Evolutionary conservation across 139 green algal species (phyloP).

Genomic region (Chlamydomonas eustigma): DNA sequence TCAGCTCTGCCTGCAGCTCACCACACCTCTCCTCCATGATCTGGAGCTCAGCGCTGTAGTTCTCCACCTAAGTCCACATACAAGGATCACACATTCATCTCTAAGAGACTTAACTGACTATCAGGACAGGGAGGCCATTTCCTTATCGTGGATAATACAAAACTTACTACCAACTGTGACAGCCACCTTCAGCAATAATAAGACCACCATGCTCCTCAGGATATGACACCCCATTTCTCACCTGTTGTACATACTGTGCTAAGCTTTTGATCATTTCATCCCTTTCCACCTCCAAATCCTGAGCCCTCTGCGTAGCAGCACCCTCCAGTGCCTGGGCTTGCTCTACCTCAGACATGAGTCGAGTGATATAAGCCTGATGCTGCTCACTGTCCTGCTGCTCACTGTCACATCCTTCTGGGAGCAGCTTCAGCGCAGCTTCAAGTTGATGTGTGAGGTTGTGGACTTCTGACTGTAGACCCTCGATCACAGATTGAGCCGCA

Average conservation of each 20-base stretch:
- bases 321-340: neutral
- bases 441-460: neutral
- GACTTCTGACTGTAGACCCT: neutral
- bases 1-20: neutral
- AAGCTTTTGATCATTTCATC: neutral
- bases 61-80: slow-evolving; percentile 12
- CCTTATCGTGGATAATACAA: too few species aligned
- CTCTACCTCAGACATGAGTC: neutral
- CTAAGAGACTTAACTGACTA: too few species aligned
- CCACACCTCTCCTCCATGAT: slow-evolving; percentile 11
- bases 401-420: neutral
- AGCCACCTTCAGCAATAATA: too few species aligned
- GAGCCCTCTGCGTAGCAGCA: neutral
- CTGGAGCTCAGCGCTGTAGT: slow-evolving; percentile 12
- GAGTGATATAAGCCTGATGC: neutral
- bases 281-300: neutral
- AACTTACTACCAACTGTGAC: too few species aligned
- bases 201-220: neutral
- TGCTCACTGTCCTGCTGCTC: neutral
- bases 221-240: neutral
- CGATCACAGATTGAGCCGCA: neutral
- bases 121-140: too few species aligned
- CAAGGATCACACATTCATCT: too few species aligned
- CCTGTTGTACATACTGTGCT: neutral
- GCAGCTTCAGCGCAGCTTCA: neutral